Evolutionary conservation across 805 yeast species (phyloP).

Genomic region (Candida lessepsii): DNA sequence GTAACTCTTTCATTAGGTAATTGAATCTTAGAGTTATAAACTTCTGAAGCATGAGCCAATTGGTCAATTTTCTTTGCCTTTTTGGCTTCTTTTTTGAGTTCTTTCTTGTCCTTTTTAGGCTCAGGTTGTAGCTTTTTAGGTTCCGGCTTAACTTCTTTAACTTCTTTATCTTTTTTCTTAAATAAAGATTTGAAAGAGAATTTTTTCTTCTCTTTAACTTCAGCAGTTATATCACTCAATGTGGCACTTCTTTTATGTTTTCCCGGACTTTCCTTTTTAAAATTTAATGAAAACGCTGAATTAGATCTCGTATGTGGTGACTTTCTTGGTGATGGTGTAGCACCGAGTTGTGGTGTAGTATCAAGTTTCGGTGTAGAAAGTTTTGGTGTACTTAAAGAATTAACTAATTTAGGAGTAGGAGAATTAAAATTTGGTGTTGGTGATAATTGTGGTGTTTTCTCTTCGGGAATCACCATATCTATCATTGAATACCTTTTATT

Average conservation of each 20-base stretch:
- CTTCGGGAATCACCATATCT: conserved; percentile 8
- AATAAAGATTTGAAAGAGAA: conserved; percentile 41
- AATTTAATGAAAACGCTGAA: conserved; percentile 19
- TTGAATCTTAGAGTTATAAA: conserved; percentile 12
- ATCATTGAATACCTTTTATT: conserved; percentile 9
- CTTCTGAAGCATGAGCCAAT: conserved; percentile 4
- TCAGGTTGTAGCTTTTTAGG: conserved; percentile 1
- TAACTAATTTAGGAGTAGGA: conserved; percentile 3
- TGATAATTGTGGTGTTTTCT: conserved; percentile 4
- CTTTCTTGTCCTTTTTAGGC: conserved; percentile 1
- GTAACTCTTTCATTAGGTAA: conserved; percentile 13
- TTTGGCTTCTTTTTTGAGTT: conserved; percentile 1
- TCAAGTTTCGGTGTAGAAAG: background rate
- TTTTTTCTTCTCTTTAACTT: conserved; percentile 24
- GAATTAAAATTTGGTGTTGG: background rate
- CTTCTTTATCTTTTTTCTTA: conserved; percentile 32
- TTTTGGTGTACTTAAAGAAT: background rate
- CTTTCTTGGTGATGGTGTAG: conserved; percentile 17
- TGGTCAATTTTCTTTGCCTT: conserved; percentile 2
- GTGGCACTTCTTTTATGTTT: conserved; percentile 23
- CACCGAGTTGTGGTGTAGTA: conserved; percentile 6
- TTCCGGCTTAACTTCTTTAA: no score
- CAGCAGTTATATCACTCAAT: conserved; percentile 19
- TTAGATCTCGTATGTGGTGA: conserved; percentile 23
- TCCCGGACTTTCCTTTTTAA: conserved; percentile 14